These are phyloP conservation scores for Coelastrella sp. DNA, from an alignment of 139 green algal genomes.

Conservation along the genomic window DNA sequence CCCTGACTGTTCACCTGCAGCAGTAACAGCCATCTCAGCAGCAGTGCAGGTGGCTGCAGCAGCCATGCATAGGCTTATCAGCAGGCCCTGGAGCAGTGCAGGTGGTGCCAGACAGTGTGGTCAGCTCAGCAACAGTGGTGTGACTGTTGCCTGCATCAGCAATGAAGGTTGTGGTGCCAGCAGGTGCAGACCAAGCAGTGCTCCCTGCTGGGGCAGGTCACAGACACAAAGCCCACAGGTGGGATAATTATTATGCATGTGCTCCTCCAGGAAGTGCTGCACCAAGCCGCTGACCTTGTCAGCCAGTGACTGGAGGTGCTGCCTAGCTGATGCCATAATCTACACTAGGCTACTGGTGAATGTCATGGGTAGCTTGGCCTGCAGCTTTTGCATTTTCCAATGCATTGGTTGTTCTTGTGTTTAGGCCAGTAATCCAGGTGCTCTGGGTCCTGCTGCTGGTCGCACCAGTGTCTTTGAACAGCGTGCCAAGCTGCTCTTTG, in stretches of 20 bases:
- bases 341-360: no score
- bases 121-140: no score
- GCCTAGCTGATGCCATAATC: no score
- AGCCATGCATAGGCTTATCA: not conserved
- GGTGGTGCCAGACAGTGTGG: not conserved
- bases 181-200: not conserved
- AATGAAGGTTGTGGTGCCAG: no score
- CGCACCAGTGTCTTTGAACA: conserved; percentile 72
- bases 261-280: no score
- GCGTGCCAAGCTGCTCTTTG: conserved; percentile 70
- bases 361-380: no score
- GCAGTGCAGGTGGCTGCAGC: not conserved
- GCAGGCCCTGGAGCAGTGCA: not conserved
- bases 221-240: conserved; percentile 4
- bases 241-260: no score
- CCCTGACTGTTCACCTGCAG: not conserved
- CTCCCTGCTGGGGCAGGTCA: not conserved
- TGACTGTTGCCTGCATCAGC: no score
- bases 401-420: not conserved
- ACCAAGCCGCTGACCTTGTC: no score
- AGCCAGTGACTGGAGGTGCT: no score
- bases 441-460: conserved; percentile 43
- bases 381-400: no score
- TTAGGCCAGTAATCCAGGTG: not conserved
- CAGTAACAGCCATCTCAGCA: not conserved